Conservation (phyloP, 192 early-diverging fungal genomes). For the Linnemannia elongata region DNA sequence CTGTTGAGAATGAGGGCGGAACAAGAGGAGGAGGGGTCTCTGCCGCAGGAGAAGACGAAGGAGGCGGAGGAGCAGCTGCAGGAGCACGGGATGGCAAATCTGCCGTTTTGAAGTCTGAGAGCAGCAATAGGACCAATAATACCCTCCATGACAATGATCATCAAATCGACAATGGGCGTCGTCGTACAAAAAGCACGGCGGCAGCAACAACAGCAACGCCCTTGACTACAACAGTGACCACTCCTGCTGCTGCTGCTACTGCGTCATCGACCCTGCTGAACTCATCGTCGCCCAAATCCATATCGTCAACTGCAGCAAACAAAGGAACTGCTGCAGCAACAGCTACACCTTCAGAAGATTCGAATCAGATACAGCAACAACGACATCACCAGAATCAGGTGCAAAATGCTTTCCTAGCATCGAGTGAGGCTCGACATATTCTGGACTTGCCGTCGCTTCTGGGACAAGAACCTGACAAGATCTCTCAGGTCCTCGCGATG, state of each 20-base stretch:
- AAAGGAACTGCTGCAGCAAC: background rate
- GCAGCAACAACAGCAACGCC: background rate
- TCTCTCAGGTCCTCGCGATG: constrained; percentile 17
- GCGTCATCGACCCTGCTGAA: background rate
- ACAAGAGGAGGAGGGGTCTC: background rate
- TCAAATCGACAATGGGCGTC: background rate
- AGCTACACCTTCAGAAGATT: background rate
- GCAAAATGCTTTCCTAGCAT: constrained; percentile 16
- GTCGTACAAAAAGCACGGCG: constrained; percentile 6
- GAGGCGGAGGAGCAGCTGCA: background rate
- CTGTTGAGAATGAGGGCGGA: background rate
- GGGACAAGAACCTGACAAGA: constrained; percentile 35
- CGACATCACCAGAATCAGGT: background rate
- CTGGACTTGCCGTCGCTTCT: constrained; percentile 43
- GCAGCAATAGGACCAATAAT: constrained; percentile 4
- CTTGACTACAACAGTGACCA: background rate
- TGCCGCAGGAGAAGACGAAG: background rate
- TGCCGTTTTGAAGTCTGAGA: constrained; percentile 9
- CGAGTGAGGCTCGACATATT: constrained; percentile 39
- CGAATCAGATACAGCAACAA: background rate
- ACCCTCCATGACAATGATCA: background rate
- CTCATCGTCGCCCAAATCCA: background rate
- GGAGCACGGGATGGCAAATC: background rate
- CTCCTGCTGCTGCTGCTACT: background rate
- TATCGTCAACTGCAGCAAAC: background rate